These are phyloP conservation scores for Trichophyton schoenleinii DNA, from an alignment of 2,329 filamentous ascomycete species.

Conservation along the genomic window DNA sequence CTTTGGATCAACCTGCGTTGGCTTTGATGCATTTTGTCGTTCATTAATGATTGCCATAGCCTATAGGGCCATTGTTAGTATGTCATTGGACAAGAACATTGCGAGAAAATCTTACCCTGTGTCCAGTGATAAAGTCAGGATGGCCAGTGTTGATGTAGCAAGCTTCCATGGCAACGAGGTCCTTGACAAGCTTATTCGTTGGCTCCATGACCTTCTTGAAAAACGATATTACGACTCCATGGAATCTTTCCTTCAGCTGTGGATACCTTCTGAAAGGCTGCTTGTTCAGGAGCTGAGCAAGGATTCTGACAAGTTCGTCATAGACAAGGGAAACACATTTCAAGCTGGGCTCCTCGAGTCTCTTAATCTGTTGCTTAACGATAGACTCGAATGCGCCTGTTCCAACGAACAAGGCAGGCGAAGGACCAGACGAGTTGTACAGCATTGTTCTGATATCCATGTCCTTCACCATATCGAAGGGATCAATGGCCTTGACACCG, in stretches of 20 bases:
- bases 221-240: conserved; percentile 79
- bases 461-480: conserved; percentile 95
- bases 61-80: conserved; percentile 24
- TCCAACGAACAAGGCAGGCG: conserved; percentile 89
- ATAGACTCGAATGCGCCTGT: conserved; percentile 98
- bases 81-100: neutral
- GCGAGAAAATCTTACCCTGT: conserved; percentile 49
- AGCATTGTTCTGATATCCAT: conserved; percentile 93
- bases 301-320: conserved; percentile 90
- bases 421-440: conserved; percentile 98
- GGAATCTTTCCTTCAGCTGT: conserved; percentile 91
- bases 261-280: conserved; percentile 86
- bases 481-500: conserved; percentile 93
- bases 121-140: conserved; percentile 92
- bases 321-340: conserved; percentile 97
- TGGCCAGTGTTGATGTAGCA: conserved; percentile 98
- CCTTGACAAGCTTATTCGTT: conserved; percentile 89
- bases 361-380: conserved; percentile 96
- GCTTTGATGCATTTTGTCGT: conserved; percentile 66
- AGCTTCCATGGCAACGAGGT: conserved; percentile 88
- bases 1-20: conserved; percentile 94
- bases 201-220: conserved; percentile 99
- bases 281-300: conserved; percentile 80
- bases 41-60: conserved; percentile 98
- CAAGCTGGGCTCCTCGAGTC: conserved; percentile 86